Conservation (phyloP, 345 rosid species). For the Syzygium aromaticum region DNA sequence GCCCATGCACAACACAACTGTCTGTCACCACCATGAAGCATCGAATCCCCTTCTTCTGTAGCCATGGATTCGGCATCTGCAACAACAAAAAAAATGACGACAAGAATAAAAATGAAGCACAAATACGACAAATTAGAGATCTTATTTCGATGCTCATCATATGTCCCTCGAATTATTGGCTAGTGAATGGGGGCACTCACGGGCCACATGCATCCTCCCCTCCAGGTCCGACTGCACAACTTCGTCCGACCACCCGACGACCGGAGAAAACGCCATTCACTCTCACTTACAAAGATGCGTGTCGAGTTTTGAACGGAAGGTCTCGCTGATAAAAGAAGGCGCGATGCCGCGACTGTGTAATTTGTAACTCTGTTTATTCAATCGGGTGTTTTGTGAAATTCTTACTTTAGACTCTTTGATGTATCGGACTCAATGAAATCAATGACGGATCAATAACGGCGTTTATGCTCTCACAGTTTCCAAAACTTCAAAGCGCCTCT, state of each 20-base stretch:
- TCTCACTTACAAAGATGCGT: neutral
- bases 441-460: neutral
- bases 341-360: accelerated
- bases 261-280: neutral
- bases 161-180: neutral
- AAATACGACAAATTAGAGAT: neutral
- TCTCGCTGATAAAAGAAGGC: neutral
- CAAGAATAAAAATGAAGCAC: neutral
- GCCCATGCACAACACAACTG: neutral
- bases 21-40: neutral
- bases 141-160: neutral
- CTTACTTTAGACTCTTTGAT: neutral
- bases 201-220: neutral
- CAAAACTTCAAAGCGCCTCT: neutral
- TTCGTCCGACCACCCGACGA: neutral
- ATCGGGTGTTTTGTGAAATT: neutral
- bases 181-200: neutral
- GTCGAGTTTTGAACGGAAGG: neutral
- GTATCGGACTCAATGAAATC: neutral
- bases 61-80: neutral
- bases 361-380: neutral
- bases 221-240: no score
- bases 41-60: neutral
- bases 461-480: neutral
- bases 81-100: neutral